Evolutionary conservation across 2,329 filamentous ascomycete genomes (phyloP).

Genomic region (Cadophora gregata): DNA sequence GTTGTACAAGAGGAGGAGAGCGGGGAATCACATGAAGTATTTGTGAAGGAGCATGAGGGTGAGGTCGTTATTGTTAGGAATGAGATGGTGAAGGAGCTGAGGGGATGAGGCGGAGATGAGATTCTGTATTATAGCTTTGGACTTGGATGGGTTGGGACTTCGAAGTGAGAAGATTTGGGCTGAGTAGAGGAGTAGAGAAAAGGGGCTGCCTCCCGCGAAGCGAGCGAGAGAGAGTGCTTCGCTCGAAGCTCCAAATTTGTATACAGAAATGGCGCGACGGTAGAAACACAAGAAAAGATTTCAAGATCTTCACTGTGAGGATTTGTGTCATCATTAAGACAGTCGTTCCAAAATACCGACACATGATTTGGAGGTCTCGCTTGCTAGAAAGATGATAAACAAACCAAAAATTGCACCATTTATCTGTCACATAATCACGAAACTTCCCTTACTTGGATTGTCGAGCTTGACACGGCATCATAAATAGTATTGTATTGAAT

Average conservation of each 20-base stretch:
- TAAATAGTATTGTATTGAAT: background rate
- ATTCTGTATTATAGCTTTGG: conserved; percentile 3
- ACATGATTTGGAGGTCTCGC: no score
- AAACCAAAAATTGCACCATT: background rate
- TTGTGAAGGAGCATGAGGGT: conserved; percentile 30
- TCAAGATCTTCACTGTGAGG: background rate
- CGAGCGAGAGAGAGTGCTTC: background rate
- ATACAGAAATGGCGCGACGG: conserved; percentile 5
- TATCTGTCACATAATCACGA: no score
- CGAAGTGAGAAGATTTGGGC: no score
- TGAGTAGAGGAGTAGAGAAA: background rate
- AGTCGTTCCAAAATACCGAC: no score
- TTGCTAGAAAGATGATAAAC: no score
- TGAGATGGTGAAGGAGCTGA: background rate
- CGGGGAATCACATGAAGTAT: conserved; percentile 43
- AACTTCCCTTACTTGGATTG: no score
- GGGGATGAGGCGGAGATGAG: background rate
- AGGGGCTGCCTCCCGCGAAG: conserved; percentile 4
- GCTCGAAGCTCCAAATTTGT: background rate
- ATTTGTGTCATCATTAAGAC: no score
- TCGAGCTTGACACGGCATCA: no score
- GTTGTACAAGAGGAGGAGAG: conserved; percentile 43
- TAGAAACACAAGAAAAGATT: background rate
- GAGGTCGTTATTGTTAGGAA: background rate
- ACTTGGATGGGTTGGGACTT: background rate